A percentile compares a stretch with the other conserved stretches of the same genome.
Conservation (phyloP, 2,329 filamentous ascomycete species). For the Xylaria sp. region DNA sequence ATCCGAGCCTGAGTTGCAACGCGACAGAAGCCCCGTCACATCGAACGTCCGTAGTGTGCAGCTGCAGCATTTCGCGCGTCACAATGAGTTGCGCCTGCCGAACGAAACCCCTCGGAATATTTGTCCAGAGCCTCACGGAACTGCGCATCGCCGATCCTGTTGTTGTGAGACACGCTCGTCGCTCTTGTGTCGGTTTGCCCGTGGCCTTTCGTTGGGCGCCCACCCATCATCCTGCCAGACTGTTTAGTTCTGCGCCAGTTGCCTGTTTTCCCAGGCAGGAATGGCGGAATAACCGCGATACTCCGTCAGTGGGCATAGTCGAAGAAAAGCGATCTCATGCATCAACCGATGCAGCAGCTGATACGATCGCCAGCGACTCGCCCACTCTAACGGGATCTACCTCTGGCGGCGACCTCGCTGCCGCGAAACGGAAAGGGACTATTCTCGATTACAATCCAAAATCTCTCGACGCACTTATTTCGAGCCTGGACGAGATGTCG, state of each 20-base stretch:
- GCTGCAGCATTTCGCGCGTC: neutral
- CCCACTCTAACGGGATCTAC: conserved; percentile 11
- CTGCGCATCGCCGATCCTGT: conserved; percentile 33
- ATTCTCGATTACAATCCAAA: conserved; percentile 45
- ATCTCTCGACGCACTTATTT: conserved; percentile 40
- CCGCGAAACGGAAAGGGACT: conserved; percentile 33
- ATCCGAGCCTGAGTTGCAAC: neutral
- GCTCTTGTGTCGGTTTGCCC: conserved; percentile 19
- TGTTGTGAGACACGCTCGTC: conserved; percentile 21
- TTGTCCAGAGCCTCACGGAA: conserved; percentile 51
- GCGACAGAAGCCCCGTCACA: neutral
- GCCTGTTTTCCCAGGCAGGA: conserved; percentile 24
- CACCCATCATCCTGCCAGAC: conserved; percentile 21
- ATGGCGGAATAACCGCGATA: neutral
- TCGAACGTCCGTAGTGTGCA: neutral
- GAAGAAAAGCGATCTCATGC: neutral
- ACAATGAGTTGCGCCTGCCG: conserved; percentile 56
- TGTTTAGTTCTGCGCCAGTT: conserved; percentile 34
- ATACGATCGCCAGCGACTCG: conserved; percentile 8
- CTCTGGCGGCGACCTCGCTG: conserved; percentile 25
- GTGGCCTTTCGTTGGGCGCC: conserved; percentile 18
- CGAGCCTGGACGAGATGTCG: neutral
- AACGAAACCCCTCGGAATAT: conserved; percentile 52
- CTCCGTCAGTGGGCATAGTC: neutral
- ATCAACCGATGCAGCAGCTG: neutral